Evolutionary conservation across 148 eudicot genomes (phyloP).

Genomic region (Vaccinium darrowii): DNA sequence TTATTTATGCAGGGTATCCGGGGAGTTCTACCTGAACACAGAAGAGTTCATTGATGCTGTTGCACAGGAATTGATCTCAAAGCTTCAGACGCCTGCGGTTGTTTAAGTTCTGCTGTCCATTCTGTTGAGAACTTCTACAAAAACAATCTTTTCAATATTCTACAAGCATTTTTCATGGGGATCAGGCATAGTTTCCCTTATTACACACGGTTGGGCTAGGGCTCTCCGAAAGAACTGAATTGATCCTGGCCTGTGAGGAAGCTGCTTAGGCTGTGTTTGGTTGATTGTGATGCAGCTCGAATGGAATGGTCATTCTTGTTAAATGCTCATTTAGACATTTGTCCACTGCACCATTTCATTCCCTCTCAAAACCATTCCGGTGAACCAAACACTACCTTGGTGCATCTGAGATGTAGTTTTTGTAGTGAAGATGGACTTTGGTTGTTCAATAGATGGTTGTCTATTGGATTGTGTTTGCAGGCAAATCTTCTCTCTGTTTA

Average conservation of each 20-base stretch:
- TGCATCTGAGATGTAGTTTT: not conserved
- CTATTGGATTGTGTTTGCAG: not conserved
- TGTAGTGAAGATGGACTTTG: not conserved
- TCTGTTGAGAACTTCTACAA: not conserved
- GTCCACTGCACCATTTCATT: not conserved
- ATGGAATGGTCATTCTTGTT: not conserved
- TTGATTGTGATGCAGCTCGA: not conserved
- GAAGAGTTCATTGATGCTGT: conserved; percentile 72
- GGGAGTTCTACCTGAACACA: conserved; percentile 61
- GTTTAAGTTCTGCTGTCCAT: conserved; percentile 10
- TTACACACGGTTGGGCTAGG: not conserved
- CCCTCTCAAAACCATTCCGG: not conserved
- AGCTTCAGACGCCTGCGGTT: conserved; percentile 34
- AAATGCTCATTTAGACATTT: not conserved
- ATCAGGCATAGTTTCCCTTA: not conserved
- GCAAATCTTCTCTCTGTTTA: not conserved
- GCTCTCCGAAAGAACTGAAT: not conserved
- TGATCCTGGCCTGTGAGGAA: not conserved
- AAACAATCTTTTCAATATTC: not conserved
- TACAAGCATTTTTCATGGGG: not conserved
- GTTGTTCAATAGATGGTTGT: not conserved
- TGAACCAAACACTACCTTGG: not conserved
- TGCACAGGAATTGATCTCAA: conserved; percentile 42
- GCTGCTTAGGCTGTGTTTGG: conserved; percentile 1
- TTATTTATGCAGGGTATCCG: conserved; percentile 48